Evolutionary conservation across 352 stramenopile genomes (phyloP).

Genomic region (Globisporangium barbulae): DNA sequence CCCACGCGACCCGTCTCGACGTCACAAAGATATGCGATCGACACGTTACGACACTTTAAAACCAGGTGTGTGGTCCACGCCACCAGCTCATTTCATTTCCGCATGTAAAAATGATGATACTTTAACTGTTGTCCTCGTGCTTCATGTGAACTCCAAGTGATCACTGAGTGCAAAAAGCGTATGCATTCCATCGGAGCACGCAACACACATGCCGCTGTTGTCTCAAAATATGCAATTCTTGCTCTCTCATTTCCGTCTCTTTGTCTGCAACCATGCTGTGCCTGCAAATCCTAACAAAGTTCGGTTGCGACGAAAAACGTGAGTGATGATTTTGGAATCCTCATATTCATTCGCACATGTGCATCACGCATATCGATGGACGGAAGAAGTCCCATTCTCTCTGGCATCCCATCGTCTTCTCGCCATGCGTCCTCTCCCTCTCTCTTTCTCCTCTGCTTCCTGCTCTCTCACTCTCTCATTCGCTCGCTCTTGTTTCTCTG

Average conservation of each 20-base stretch:
- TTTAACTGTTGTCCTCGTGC: not conserved
- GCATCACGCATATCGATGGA: conserved; percentile 17
- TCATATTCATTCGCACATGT: conserved; percentile 18
- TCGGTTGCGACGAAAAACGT: conserved; percentile 1
- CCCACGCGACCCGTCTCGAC: not conserved
- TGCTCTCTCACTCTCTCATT: conserved; percentile 16
- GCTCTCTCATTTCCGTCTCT: not conserved
- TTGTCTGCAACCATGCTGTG: conserved; percentile 6
- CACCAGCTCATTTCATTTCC: not conserved
- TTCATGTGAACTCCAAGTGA: not conserved
- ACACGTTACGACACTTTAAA: conserved; percentile 9
- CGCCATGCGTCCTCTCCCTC: conserved; percentile 2
- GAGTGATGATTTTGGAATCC: conserved; percentile 10
- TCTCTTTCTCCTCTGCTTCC: conserved; percentile 5
- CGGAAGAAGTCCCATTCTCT: conserved; percentile 6
- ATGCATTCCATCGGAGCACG: conserved; percentile 10
- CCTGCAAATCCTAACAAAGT: not conserved
- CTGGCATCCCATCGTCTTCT: not conserved
- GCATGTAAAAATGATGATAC: not conserved
- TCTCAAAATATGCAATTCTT: conserved; percentile 18
- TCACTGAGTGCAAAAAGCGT: not conserved
- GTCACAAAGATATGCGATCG: conserved; percentile 4
- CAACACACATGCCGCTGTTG: conserved; percentile 4
- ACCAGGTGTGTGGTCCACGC: not conserved
- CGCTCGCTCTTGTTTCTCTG: conserved; percentile 14